Conservation (phyloP, 768 basidiomycete genomes). For the Scleroderma citrinum region DNA sequence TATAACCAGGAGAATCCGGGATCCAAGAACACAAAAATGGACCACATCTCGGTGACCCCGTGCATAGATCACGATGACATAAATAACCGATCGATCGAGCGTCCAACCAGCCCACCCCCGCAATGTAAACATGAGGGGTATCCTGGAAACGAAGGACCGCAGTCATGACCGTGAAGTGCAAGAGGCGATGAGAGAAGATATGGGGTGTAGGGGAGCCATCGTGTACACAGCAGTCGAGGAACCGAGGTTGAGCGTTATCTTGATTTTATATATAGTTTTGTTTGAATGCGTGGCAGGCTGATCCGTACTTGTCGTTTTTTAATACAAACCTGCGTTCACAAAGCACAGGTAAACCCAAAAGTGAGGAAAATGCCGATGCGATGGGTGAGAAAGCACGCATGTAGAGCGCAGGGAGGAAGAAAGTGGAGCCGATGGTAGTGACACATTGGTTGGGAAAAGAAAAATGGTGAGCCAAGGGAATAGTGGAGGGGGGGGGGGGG, state of each 20-base stretch:
- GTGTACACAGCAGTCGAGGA: conserved; percentile 30
- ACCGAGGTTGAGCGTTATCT: conserved; percentile 6
- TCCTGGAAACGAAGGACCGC: background rate
- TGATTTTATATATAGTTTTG: conserved; percentile 10
- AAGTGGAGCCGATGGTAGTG: conserved; percentile 35
- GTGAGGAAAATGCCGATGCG: conserved; percentile 30
- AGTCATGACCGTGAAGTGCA: conserved; percentile 13
- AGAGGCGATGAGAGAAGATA: conserved; percentile 16
- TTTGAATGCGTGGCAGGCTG: background rate
- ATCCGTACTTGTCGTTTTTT: conserved; percentile 27
- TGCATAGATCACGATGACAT: conserved; percentile 20
- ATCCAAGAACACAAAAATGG: conserved; percentile 37
- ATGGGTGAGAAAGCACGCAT: conserved; percentile 39
- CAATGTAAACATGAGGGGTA: background rate
- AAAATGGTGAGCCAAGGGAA: too few species aligned
- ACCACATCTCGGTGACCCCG: conserved; percentile 24
- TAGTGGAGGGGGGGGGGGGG: conserved; percentile 18
- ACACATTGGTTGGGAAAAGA: conserved; percentile 34
- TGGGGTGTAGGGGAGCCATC: conserved; percentile 11
- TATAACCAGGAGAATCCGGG: conserved; percentile 24
- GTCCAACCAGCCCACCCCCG: background rate
- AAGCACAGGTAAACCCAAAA: conserved; percentile 24
- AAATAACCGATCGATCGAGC: conserved; percentile 22
- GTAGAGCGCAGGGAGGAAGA: conserved; percentile 23
- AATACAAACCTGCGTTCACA: conserved; percentile 30